Percentiles rank a stretch among this genome's conserved stretches.
Evolutionary conservation across 2,329 filamentous ascomycete genomes (phyloP).

Genomic region (Diplodia sapinea): DNA sequence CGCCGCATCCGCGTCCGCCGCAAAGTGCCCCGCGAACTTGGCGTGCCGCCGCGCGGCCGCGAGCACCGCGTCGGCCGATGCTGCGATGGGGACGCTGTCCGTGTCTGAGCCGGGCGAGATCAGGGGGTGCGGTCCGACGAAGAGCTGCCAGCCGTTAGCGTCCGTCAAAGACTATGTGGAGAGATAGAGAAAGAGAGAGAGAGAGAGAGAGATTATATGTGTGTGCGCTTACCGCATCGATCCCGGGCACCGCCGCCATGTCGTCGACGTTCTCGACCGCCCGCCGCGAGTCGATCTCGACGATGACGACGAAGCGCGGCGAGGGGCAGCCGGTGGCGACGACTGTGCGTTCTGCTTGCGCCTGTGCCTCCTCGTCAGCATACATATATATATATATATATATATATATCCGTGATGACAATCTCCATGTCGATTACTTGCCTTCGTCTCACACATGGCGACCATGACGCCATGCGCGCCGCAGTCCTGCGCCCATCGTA

Average conservation of each 20-base stretch:
- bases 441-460: conserved; percentile 20
- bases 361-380: background rate
- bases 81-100: background rate
- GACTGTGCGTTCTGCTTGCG: background rate
- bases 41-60: conserved; percentile 10
- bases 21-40: conserved; percentile 12
- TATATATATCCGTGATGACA: too few species aligned
- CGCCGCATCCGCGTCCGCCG: conserved; percentile 6
- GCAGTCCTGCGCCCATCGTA: conserved; percentile 9
- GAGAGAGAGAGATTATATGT: too few species aligned
- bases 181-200: background rate
- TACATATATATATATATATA: too few species aligned
- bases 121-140: conserved; percentile 5
- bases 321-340: conserved; percentile 18
- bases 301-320: conserved; percentile 24
- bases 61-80: background rate
- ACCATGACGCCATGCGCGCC: conserved; percentile 22
- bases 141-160: background rate
- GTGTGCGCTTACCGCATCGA: conserved; percentile 2
- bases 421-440: background rate
- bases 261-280: conserved; percentile 5
- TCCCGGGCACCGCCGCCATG: conserved; percentile 1
- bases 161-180: background rate
- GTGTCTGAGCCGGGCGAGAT: background rate
- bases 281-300: conserved; percentile 2